Percentiles rank a stretch among this genome's conserved stretches.
Evolutionary conservation across 2,329 filamentous ascomycete species (phyloP).

Genomic region (Ophiostoma novo-ulmi): DNA sequence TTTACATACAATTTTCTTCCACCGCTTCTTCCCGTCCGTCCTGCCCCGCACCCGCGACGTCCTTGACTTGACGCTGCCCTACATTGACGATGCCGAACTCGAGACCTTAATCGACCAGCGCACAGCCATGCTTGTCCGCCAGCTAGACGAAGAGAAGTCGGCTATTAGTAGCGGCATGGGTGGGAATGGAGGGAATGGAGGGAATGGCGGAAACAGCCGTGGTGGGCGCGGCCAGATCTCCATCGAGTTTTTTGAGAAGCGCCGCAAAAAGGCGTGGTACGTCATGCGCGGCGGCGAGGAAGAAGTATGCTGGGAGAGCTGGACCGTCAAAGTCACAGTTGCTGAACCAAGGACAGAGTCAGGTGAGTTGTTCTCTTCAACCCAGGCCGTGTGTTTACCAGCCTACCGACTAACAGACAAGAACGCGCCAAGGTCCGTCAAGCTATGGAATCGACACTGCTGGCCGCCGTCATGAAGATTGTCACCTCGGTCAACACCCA

Average conservation of each 20-base stretch:
- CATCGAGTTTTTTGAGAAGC: constrained; percentile 94
- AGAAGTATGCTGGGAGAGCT: constrained; percentile 94
- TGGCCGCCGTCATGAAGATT: constrained; percentile 84
- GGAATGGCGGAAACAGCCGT: constrained; percentile 36
- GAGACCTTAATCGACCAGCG: constrained; percentile 91
- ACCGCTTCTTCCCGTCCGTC: constrained; percentile 89
- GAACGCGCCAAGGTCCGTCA: constrained; percentile 83
- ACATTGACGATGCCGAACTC: constrained; percentile 83
- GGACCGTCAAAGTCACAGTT: constrained; percentile 90
- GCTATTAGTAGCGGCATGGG: constrained; percentile 26
- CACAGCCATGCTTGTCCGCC: constrained; percentile 70
- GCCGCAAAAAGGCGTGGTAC: constrained; percentile 73
- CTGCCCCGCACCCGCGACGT: constrained; percentile 79
- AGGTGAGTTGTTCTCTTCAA: background rate
- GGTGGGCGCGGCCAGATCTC: constrained; percentile 67
- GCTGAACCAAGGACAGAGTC: constrained; percentile 83
- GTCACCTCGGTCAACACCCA: constrained; percentile 79
- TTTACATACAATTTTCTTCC: constrained; percentile 97
- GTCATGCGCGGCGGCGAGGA: constrained; percentile 67
- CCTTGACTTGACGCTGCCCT: constrained; percentile 82
- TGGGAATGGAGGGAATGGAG: constrained; percentile 43
- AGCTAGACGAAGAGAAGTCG: constrained; percentile 59
- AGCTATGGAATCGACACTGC: constrained; percentile 84
- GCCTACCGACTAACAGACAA: constrained; percentile 34
- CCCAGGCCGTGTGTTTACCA: background rate